A percentile compares a stretch with the other conserved stretches of the same genome.
Evolutionary conservation across 2,329 filamentous ascomycete genomes (phyloP).

Genomic region (Gaeumannomyces tritici): DNA sequence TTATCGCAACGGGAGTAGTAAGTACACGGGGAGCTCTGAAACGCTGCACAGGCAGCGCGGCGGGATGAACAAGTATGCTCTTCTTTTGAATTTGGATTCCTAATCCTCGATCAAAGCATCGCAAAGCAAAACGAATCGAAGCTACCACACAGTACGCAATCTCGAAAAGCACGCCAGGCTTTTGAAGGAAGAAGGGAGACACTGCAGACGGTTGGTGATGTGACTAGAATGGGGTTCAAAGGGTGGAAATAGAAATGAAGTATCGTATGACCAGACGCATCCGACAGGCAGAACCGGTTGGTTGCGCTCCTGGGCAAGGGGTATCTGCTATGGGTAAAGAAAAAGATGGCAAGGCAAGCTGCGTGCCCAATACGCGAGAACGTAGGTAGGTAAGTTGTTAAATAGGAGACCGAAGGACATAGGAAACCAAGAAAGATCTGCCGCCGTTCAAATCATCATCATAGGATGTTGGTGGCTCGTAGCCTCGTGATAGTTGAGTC

Average conservation of each 20-base stretch:
- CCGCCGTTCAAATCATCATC: background rate
- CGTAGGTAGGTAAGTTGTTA: background rate
- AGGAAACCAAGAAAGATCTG: background rate
- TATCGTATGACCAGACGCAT: background rate
- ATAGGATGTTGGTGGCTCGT: background rate
- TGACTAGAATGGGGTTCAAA: background rate
- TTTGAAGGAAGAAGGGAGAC: background rate
- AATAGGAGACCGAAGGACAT: background rate
- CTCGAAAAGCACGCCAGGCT: background rate
- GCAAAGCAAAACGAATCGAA: background rate
- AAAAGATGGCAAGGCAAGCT: background rate
- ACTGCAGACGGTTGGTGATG: background rate
- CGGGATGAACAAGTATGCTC: background rate
- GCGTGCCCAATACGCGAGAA: background rate
- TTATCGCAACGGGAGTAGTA: background rate
- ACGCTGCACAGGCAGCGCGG: too few relatives aligned
- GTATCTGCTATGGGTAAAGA: background rate
- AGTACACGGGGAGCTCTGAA: background rate
- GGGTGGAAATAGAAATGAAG: background rate
- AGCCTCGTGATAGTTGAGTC: background rate
- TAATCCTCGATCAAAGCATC: background rate
- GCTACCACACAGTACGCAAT: background rate
- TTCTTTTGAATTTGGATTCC: background rate
- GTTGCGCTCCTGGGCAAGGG: background rate
- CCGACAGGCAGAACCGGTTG: background rate